phyloP scores from a whole-genome alignment of 495 filamentous ascomycete species.

The Penicillium angulare region DNA sequence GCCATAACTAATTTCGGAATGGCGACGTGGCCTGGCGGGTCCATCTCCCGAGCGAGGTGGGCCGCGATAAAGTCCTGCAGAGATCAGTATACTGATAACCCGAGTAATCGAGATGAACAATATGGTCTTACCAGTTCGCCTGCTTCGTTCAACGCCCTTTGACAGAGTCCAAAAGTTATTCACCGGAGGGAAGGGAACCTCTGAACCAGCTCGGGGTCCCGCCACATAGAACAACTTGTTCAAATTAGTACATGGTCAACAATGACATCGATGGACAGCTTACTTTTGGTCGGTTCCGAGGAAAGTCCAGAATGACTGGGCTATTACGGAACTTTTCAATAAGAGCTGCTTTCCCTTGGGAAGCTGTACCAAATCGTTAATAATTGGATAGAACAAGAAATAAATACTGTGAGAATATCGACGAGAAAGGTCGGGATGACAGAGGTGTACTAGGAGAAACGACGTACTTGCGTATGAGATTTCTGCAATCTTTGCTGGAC shows the following conservation, averaged over 20 bases:
- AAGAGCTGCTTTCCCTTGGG: slow-evolving; percentile 87
- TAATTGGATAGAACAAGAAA: too few species aligned
- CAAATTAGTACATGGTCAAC: slow-evolving; percentile 1
- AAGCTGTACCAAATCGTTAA: slow-evolving; percentile 53
- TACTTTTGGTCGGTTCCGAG: slow-evolving; percentile 82
- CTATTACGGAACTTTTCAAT: slow-evolving; percentile 96
- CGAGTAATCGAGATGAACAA: too few species aligned
- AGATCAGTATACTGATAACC: not conserved
- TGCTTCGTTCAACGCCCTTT: slow-evolving; percentile 11
- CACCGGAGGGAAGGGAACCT: slow-evolving; percentile 15
- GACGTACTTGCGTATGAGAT: slow-evolving; percentile 89
- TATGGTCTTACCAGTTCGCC: slow-evolving; percentile 5
- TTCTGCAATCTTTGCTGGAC: slow-evolving; percentile 73
- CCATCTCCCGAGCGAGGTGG: too few species aligned
- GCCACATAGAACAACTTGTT: slow-evolving; percentile 44
- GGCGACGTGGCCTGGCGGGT: too few species aligned
- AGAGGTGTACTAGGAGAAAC: not conserved
- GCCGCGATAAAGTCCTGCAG: too few species aligned
- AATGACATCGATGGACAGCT: not conserved
- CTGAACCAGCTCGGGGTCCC: slow-evolving; percentile 13
- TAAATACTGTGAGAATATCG: too few species aligned
- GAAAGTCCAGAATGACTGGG: slow-evolving; percentile 84
- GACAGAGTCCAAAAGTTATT: slow-evolving; percentile 17
- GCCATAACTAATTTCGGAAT: too few species aligned
- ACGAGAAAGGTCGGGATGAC: too few species aligned